These are phyloP conservation scores for Corymbia maculata DNA, from an alignment of 345 rosid species.

Conservation along the genomic window DNA sequence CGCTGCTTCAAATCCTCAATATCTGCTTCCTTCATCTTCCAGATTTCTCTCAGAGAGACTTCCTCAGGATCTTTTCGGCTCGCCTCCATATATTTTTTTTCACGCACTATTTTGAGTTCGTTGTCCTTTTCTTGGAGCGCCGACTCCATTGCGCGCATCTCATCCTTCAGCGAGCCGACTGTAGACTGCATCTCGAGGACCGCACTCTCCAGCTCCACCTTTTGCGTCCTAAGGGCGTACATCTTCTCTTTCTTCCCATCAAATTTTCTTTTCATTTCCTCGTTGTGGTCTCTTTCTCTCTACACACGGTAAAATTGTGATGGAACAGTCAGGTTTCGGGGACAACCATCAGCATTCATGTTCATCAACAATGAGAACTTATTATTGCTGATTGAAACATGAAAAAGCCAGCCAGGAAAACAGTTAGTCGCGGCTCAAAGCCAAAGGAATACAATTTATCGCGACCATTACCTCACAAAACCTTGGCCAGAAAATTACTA, in stretches of 20 bases:
- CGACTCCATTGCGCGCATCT: constrained; percentile 30
- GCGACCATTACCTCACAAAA: neutral
- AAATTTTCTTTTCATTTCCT: constrained; percentile 26
- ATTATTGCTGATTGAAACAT: neutral
- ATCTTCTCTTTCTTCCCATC: constrained; percentile 39
- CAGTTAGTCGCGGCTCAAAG: neutral
- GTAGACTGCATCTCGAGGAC: constrained; percentile 44
- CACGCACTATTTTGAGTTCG: constrained; percentile 25
- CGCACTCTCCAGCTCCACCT: constrained; percentile 41
- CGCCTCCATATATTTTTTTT: neutral
- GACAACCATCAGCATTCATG: neutral
- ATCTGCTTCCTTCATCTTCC: constrained; percentile 43
- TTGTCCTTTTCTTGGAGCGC: constrained; percentile 34
- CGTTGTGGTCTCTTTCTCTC: constrained; percentile 38
- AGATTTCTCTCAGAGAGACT: constrained; percentile 16
- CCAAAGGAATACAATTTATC: neutral
- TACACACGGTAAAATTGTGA: neutral
- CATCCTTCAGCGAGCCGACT: constrained; percentile 45
- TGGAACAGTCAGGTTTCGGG: neutral
- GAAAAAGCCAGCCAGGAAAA: neutral
- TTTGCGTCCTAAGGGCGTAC: constrained; percentile 23
- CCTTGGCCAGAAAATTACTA: neutral
- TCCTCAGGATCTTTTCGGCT: constrained; percentile 9
- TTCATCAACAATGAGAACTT: neutral
- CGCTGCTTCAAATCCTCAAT: constrained; percentile 32